Evolutionary conservation across 805 yeast genomes (phyloP).

Genomic region (Wickerhamiella allomyrinae): DNA sequence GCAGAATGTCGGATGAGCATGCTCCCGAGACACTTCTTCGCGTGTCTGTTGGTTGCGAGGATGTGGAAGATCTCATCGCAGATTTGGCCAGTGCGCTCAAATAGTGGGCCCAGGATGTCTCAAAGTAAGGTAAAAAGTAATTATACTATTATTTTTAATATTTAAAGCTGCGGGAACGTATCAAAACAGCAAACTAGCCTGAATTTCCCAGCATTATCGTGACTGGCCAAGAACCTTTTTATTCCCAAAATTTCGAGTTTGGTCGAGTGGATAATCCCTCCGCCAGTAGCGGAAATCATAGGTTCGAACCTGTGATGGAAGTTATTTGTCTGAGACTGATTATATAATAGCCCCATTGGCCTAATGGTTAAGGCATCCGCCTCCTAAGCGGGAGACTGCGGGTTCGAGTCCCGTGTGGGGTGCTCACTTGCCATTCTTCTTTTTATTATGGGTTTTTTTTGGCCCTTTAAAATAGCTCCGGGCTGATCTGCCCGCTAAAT

Average conservation of each 20-base stretch:
- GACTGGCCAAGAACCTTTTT: no score
- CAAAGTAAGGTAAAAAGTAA: no score
- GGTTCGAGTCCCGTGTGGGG: conserved; percentile 56
- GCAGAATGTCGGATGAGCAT: conserved; percentile 53
- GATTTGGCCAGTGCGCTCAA: conserved; percentile 52
- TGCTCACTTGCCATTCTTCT: conserved; percentile 17
- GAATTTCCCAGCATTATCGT: no score
- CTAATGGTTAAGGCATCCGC: conserved; percentile 54
- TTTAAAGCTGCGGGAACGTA: no score
- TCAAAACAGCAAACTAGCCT: no score
- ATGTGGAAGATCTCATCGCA: conserved; percentile 55
- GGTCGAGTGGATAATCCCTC: background rate
- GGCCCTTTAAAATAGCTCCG: background rate
- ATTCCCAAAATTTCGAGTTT: background rate
- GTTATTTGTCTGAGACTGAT: background rate
- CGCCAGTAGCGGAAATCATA: background rate
- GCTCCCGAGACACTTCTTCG: conserved; percentile 49
- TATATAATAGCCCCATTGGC: conserved; percentile 34
- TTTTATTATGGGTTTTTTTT: background rate
- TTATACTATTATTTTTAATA: no score
- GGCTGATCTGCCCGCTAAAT: background rate
- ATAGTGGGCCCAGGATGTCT: no score
- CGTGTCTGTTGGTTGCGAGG: conserved; percentile 70
- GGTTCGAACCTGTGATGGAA: background rate
- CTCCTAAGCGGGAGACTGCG: conserved; percentile 58